A percentile compares a stretch with the other conserved stretches of the same genome.
Conservation (phyloP, 225 moss, liverwort and hornwort species). For the Bryum argenteum region DNA sequence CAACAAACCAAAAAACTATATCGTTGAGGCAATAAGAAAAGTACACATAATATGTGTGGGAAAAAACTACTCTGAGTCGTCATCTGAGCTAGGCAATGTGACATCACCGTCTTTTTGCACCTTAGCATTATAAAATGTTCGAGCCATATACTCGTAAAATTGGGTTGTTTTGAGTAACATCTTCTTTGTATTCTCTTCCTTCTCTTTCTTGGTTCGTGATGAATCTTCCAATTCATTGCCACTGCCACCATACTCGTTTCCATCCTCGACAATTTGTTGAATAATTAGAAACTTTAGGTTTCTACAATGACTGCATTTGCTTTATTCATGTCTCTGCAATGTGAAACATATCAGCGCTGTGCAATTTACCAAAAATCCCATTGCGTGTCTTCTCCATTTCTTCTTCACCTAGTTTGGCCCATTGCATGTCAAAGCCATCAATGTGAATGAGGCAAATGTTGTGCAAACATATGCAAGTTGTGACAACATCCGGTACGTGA, state of each 20-base stretch:
- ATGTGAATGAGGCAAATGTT: neutral
- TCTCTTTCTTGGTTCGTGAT: neutral
- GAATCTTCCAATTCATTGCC: too few relatives aligned
- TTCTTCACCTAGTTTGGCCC: neutral
- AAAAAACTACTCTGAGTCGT: too few relatives aligned
- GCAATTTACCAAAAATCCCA: neutral
- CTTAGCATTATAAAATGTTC: neutral
- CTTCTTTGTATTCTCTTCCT: neutral
- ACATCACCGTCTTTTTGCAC: neutral
- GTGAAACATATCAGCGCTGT: neutral
- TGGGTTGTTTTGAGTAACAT: neutral
- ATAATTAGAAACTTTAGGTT: neutral
- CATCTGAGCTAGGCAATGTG: too few relatives aligned
- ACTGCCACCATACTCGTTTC: too few relatives aligned
- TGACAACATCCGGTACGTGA: neutral
- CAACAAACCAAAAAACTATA: too few relatives aligned
- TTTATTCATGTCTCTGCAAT: too few relatives aligned
- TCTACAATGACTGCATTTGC: neutral
- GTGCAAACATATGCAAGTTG: neutral
- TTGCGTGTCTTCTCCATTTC: neutral
- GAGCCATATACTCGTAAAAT: neutral
- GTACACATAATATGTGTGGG: too few relatives aligned
- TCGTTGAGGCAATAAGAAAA: too few relatives aligned
- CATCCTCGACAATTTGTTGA: too few relatives aligned
- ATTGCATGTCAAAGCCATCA: neutral